Evolutionary conservation across 2,329 filamentous ascomycete genomes (phyloP), one percentile per base, ranked within the genome.

Genomic region (Zymoseptoria passerinii): DNA sequence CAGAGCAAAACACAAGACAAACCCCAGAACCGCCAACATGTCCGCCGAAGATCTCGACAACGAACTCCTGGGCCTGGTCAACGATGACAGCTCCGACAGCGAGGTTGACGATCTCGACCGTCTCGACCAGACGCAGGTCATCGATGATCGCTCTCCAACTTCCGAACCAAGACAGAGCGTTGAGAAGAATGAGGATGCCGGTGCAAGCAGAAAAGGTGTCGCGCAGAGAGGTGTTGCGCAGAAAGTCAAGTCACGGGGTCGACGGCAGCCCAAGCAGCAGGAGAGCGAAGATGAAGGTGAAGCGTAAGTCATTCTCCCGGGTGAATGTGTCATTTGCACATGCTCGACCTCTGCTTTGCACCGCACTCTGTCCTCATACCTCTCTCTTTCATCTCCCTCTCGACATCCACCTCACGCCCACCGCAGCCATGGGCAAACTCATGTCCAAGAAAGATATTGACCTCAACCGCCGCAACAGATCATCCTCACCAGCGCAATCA

Each of bases 1-100:
- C 51, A 52, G 20, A 50, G 29, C 55, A 51, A 48, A 49, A 53
- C 49, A 28, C 28, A 49, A 35, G 49, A 18, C 23, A 23, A 10
- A 2, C 8, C 10, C 7, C n/a, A 52, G 27, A 48, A 40, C 50
- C 55, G n/a, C 28, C 60, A 52, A 29, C 51, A 62, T 62, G 57
- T 60, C 92, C 71, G 35, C 35, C 2, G 68, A 72, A 64, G 76
- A 78, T 58, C 83, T 96, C 66, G 92, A 97, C 72, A 91, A 92
- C 68, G 92, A 96, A 78, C 86, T 97, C 65, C 87, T 97, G 64
- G 92, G 90, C 70, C 85, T 97, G 65, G 94, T 92, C 56, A 94
- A 90, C 68, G 50, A 52, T 28, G 90, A 89, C 66, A 87, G 79
- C 67, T 76, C 77, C 60, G 67, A 80, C 63, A 79, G 81, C 62